Evolutionary conservation across 2,329 filamentous ascomycete genomes (phyloP), one percentile per base, ranked within the genome.

Genomic region (Spiromastix sp.): DNA sequence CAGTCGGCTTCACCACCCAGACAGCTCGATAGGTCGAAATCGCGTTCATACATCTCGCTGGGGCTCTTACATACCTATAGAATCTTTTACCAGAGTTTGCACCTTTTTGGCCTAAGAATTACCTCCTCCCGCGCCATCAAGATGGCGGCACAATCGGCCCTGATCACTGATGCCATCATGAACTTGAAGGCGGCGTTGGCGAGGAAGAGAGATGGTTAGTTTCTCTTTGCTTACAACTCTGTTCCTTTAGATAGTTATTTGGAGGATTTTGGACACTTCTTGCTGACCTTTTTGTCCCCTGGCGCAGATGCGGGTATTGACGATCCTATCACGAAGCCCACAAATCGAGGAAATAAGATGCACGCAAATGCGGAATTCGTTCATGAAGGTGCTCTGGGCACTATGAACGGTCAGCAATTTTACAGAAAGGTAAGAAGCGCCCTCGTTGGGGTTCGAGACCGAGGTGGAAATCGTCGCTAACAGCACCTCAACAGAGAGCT

Each of bases 331-430:
- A 62, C 62, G 17, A 61, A 67, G 38, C 67, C 68, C 34, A 71
- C 70, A 34, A 76, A 76, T 50, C 67, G 72, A 49, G 72, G 71
- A 38, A 75, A 78, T 52, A 79, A 77, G 54, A 61, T 79, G 46
- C 70, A 70, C 52, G 64, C 64, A 40, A 72, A 74, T 48, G 70
- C 74, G 16, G 63, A 63, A 42, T 68, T 71, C 51, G 65, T 76
- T 28, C 71, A 70, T 42, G 64, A 70, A 42, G 72, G 71, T 24
- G 63, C 66, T 12, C 54, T 76, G 36, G 71, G 72, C 18, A 66
- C 62, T 39, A 59, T 64, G 4, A 59, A 66, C 43, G 66, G 70
- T 6, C 61, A 64, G 31, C 61, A 66, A 25, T 62, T 67, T 2
- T 74, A 75, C 55, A 72, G 70, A 51, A 68, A 72, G 65, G 73